phyloP scores from a whole-genome alignment of 495 filamentous ascomycete genomes.

The Trichoderma reesei region DNA sequence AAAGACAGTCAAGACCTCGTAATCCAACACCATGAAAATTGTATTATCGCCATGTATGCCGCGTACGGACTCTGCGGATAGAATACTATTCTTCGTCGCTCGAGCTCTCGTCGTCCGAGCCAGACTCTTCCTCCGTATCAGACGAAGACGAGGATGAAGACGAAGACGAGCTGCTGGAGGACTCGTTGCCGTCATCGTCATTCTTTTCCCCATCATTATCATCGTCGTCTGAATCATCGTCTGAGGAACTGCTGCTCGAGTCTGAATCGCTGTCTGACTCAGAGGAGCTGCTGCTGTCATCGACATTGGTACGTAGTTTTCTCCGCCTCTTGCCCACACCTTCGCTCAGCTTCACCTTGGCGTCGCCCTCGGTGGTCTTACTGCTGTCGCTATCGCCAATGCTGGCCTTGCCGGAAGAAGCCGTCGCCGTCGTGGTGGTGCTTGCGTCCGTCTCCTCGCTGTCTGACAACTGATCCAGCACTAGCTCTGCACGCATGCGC shows the following conservation, averaged over 20 bases:
- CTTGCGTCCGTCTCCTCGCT: slow-evolving; percentile 26
- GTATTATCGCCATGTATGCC: no score
- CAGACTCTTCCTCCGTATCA: neutral
- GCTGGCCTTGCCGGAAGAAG: slow-evolving; percentile 16
- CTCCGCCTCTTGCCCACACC: neutral
- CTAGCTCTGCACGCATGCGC: slow-evolving; percentile 40
- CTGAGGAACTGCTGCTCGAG: slow-evolving; percentile 5
- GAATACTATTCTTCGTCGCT: slow-evolving; percentile 1
- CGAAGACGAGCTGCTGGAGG: slow-evolving; percentile 2
- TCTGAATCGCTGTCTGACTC: slow-evolving; percentile 8
- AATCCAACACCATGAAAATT: no score
- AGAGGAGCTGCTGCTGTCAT: slow-evolving; percentile 23
- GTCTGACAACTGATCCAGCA: slow-evolving; percentile 35
- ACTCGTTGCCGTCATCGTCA: slow-evolving; percentile 13
- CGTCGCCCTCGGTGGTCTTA: slow-evolving; percentile 14
- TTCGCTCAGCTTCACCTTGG: neutral
- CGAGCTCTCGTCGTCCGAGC: slow-evolving; percentile 12
- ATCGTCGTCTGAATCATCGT: slow-evolving; percentile 11
- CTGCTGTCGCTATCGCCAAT: slow-evolving; percentile 10
- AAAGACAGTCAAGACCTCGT: no score
- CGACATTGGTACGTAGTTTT: slow-evolving; percentile 23
- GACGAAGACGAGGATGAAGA: slow-evolving; percentile 4
- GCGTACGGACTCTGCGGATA: no score
- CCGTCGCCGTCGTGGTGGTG: slow-evolving; percentile 22
- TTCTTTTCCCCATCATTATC: slow-evolving; percentile 16